phyloP scores from a whole-genome alignment of 2,329 filamentous ascomycete genomes.

The Aspergillus hortae region DNA sequence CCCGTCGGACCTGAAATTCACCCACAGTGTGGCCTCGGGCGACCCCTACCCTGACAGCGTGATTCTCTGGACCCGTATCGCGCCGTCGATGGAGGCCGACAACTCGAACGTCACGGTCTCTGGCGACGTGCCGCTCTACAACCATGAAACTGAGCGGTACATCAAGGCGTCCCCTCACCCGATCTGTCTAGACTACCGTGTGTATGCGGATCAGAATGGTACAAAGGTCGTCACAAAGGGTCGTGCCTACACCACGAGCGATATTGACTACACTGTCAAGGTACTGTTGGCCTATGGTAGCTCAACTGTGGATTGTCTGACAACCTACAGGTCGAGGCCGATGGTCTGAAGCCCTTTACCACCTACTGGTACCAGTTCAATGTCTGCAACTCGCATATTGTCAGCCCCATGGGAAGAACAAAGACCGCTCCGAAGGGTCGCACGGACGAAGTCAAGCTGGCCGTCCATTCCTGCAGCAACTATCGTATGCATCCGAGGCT shows the following conservation, averaged over 20 bases:
- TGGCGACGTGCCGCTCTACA: conserved; percentile 53
- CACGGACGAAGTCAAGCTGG: conserved; percentile 57
- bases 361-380: conserved; percentile 65
- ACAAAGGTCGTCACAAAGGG: conserved; percentile 52
- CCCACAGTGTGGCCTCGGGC: conserved; percentile 57
- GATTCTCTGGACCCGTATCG: conserved; percentile 43
- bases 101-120: conserved; percentile 55
- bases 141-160: conserved; percentile 51
- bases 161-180: conserved; percentile 51
- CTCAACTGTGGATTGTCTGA: neutral
- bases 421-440: conserved; percentile 63
- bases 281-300: conserved; percentile 31
- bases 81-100: conserved; percentile 41
- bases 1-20: conserved; percentile 56
- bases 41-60: conserved; percentile 43
- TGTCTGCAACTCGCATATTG: conserved; percentile 61
- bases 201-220: conserved; percentile 36
- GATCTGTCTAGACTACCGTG: conserved; percentile 63
- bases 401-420: conserved; percentile 62
- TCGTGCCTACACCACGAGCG: conserved; percentile 64
- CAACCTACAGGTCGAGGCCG: conserved; percentile 50
- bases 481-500: conserved; percentile 46
- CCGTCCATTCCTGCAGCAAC: conserved; percentile 70
- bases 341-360: conserved; percentile 59
- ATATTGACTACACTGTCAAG: conserved; percentile 74